Percentiles rank a stretch among this genome's conserved stretches.
These are phyloP conservation scores for Geotrichum restrictum DNA, from an alignment of 1,139 yeast genomes.

Conservation along the genomic window DNA sequence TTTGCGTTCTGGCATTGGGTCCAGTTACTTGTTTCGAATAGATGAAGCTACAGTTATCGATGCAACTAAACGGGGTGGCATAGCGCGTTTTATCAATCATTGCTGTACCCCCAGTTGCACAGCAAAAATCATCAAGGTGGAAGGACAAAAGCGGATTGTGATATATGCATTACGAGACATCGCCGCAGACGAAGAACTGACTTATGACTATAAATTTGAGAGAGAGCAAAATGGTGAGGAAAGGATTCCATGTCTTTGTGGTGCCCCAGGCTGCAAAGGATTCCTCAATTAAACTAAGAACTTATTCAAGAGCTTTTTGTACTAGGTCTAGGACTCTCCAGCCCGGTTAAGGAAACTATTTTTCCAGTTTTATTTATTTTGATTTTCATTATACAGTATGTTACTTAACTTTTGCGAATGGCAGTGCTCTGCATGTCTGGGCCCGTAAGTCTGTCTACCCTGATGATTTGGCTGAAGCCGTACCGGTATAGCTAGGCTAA, in stretches of 20 bases:
- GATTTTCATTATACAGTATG: no score
- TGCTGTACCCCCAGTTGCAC: constrained; percentile 97
- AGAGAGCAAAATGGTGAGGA: constrained; percentile 87
- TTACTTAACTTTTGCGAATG: no score
- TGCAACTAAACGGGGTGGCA: constrained; percentile 96
- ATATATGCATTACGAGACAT: constrained; percentile 89
- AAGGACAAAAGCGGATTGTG: constrained; percentile 89
- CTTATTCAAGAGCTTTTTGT: background rate
- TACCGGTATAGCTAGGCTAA: no score
- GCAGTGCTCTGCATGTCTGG: no score
- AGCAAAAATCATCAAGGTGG: constrained; percentile 92
- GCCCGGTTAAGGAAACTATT: no score
- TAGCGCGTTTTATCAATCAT: constrained; percentile 93
- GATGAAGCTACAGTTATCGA: constrained; percentile 95
- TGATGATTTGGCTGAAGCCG: no score
- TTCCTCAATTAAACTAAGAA: constrained; percentile 59
- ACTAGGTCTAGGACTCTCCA: background rate
- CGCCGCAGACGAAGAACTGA: constrained; percentile 78
- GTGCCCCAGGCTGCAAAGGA: constrained; percentile 92
- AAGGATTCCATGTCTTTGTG: constrained; percentile 87
- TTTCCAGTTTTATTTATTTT: background rate
- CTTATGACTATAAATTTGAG: constrained; percentile 93
- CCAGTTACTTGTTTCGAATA: constrained; percentile 84
- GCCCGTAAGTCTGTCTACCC: no score
- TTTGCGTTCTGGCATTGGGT: constrained; percentile 88